Conservation (phyloP, 495 filamentous ascomycete species). For the Penicillium paradoxum region DNA sequence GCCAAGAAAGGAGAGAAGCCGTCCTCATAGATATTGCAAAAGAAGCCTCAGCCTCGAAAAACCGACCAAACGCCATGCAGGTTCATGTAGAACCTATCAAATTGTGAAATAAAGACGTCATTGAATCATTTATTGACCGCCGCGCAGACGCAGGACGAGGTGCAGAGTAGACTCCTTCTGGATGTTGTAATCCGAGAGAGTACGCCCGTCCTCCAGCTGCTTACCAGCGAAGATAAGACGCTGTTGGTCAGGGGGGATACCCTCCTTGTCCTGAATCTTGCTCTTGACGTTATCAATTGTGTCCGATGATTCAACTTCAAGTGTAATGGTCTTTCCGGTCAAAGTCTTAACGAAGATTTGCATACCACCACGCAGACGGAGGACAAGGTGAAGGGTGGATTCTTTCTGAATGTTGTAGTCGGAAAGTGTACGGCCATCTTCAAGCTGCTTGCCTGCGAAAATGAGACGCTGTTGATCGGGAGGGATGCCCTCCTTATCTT, state of each 20-base stretch:
- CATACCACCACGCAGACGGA: constrained; percentile 96
- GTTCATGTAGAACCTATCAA: constrained; percentile 30
- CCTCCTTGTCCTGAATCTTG: constrained; percentile 93
- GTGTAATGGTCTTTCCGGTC: constrained; percentile 87
- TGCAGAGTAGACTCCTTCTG: constrained; percentile 90
- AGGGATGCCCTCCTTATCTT: constrained; percentile 95
- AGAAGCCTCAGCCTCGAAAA: constrained; percentile 31
- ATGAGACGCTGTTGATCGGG: constrained; percentile 93
- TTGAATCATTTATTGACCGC: constrained; percentile 58
- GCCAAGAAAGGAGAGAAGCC: constrained; percentile 26
- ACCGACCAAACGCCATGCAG: constrained; percentile 44
- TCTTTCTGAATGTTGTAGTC: constrained; percentile 99
- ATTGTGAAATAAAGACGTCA: constrained; percentile 14
- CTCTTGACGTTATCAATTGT: constrained; percentile 91
- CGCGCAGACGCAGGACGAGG: constrained; percentile 82
- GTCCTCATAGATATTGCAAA: constrained; percentile 16
- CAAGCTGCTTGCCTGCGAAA: constrained; percentile 95
- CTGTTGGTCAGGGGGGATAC: constrained; percentile 85
- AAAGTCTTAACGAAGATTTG: constrained; percentile 94
- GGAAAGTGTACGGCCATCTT: constrained; percentile 84
- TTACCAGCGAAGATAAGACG: constrained; percentile 88
- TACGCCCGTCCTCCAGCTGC: constrained; percentile 82
- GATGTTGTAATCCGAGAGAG: constrained; percentile 87
- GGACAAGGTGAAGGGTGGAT: constrained; percentile 93
- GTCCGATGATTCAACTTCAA: constrained; percentile 84